Conservation (phyloP, 2,329 filamentous ascomycete genomes). For the Diaporthe sp. region DNA sequence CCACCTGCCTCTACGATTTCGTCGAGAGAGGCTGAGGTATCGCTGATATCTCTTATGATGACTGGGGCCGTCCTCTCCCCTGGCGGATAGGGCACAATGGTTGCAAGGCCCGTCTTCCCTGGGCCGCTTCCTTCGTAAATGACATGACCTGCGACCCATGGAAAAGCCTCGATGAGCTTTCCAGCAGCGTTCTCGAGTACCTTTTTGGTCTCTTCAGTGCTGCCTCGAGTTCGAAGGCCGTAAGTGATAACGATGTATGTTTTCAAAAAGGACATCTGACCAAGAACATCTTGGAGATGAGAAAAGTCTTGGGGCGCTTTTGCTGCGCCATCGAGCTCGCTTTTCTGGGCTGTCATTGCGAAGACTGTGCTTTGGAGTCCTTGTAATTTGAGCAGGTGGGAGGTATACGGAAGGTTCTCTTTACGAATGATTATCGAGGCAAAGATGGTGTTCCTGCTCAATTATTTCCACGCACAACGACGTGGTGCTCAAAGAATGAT, state of each 20-base stretch:
- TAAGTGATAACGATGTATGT: conserved; percentile 31
- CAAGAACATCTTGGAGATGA: conserved; percentile 36
- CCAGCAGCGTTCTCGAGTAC: conserved; percentile 13
- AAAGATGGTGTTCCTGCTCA: neutral
- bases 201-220: neutral
- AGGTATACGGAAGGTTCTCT: neutral
- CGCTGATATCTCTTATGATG: conserved; percentile 18
- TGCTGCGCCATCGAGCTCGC: neutral
- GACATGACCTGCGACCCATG: conserved; percentile 36
- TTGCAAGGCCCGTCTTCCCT: conserved; percentile 25
- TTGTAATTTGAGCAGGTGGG: neutral
- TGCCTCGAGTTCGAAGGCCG: neutral
- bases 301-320: neutral
- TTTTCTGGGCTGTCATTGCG: neutral
- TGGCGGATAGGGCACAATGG: conserved; percentile 27
- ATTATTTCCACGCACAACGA: neutral
- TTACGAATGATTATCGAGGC: neutral
- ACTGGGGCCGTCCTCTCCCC: conserved; percentile 14
- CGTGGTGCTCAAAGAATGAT: neutral
- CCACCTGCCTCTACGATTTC: conserved; percentile 11
- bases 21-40: conserved; percentile 18
- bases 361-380: neutral
- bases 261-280: conserved; percentile 34
- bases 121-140: conserved; percentile 24
- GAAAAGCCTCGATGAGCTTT: conserved; percentile 26